phyloP scores from a whole-genome alignment of 2,329 filamentous ascomycete species.

The Rutstroemia sp. region DNA sequence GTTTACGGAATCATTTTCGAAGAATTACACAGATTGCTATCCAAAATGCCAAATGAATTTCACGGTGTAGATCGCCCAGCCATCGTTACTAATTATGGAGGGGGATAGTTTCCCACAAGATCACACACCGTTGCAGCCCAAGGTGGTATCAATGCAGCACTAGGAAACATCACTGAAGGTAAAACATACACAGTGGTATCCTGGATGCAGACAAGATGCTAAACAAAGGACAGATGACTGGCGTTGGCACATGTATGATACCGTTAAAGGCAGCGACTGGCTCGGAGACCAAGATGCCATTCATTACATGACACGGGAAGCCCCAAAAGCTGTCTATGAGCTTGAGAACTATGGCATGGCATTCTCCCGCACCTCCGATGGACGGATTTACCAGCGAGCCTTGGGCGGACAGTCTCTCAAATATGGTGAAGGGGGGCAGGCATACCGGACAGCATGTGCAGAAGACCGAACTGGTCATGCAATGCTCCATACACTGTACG shows the following conservation, averaged over 20 bases:
- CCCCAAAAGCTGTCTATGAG: conserved; percentile 46
- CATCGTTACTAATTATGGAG: neutral
- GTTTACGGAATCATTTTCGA: no score
- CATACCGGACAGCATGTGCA: conserved; percentile 85
- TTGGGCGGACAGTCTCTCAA: conserved; percentile 97
- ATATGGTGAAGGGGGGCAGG: conserved; percentile 93
- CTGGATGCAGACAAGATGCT: neutral
- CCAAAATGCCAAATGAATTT: no score
- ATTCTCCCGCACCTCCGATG: conserved; percentile 40
- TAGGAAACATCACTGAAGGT: conserved; percentile 58
- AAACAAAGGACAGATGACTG: conserved; percentile 39
- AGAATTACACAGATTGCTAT: no score
- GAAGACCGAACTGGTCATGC: conserved; percentile 96
- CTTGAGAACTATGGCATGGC: conserved; percentile 49
- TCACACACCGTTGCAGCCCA: conserved; percentile 77
- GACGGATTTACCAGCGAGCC: conserved; percentile 74
- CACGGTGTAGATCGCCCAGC: neutral
- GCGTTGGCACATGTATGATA: conserved; percentile 55
- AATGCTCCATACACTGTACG: conserved; percentile 96
- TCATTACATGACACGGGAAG: conserved; percentile 52
- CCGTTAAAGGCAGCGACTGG: conserved; percentile 52
- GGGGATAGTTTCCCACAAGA: conserved; percentile 61
- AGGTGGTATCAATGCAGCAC: conserved; percentile 80
- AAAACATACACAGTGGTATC: conserved; percentile 9
- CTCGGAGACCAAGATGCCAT: conserved; percentile 53